Percentiles rank a stretch among this genome's conserved stretches.
Evolutionary conservation across 169 alveolate species (phyloP).

Genomic region (Fabrea salina): DNA sequence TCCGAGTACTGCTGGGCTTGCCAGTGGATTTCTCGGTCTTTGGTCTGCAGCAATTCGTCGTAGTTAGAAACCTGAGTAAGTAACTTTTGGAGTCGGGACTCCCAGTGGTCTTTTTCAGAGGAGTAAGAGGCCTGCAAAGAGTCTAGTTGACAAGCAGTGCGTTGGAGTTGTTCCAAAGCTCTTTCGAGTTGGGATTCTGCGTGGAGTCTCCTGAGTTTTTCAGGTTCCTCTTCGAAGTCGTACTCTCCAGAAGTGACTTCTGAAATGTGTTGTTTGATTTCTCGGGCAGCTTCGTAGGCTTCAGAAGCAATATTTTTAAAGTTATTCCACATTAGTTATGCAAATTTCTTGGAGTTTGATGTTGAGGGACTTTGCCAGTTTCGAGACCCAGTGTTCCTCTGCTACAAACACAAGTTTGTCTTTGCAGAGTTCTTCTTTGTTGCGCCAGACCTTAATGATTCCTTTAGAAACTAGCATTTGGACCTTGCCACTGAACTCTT

Average conservation of each 20-base stretch:
- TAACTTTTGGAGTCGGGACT: too few species aligned
- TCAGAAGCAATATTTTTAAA: slow-evolving; percentile 14
- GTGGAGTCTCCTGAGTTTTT: neutral
- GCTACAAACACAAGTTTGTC: slow-evolving; percentile 3
- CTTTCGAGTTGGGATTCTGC: neutral
- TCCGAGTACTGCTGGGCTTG: neutral
- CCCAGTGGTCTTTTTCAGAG: too few species aligned
- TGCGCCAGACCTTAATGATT: neutral
- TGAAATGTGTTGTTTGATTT: slow-evolving; percentile 22
- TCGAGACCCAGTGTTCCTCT: neutral
- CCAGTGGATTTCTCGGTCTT: slow-evolving; percentile 19
- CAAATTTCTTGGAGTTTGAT: slow-evolving; percentile 10
- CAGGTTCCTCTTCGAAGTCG: neutral
- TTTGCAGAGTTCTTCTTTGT: neutral
- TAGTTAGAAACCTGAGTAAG: too few species aligned
- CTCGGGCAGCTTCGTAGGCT: slow-evolving; percentile 21
- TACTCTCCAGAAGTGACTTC: slow-evolving; percentile 21
- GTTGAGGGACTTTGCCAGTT: neutral
- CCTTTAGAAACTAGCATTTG: neutral
- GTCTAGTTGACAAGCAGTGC: neutral
- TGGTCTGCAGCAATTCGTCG: neutral
- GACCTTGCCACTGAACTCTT: neutral
- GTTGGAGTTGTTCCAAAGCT: neutral
- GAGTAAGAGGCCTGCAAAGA: too few species aligned
- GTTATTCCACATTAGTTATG: slow-evolving; percentile 22